Base-by-base conservation (phyloP, 2,329 filamentous ascomycete genomes). In the Capronia americana region DNA sequence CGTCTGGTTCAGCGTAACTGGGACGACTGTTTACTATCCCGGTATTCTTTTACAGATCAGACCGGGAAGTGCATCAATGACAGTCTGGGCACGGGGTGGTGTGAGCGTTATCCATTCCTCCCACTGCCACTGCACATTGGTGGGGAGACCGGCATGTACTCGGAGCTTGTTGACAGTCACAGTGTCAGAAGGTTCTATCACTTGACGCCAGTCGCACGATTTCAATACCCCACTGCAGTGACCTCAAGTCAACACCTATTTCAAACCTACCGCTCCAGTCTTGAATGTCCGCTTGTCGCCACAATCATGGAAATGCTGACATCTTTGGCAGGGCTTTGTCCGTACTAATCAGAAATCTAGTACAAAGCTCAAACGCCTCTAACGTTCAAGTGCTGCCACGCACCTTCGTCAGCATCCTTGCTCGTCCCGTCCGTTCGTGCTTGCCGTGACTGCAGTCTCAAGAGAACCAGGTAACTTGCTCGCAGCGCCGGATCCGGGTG, bases 1-100 rank as follows among this genome's bases (percentile, higher is more conserved):
- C 50, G 20, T 50, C 57, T 17, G 63, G 56, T 46, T 56, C 53
- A 41, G 53, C 61, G 50, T 63, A 59, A 66, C 8, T 26, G 48
- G 20, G 6, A 24, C 8, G 11, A n/a, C 57, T 8, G 17, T 4
- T 26, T n/a, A 51, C 28, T 24, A 59, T 38, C 30, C 28, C 24
- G 23, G 48, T 41, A 30, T 32, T 54, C 26, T 23, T 53, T 54
- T 53, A 24, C 46, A 28, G 28, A 38, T 30, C 17, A 28, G 51
- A 38, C 30, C 23, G 46, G 8, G 24, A 50, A 6, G 24, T 50
- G 28, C 28, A 14, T 32, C 17, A 23, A 53, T 53, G 41, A 54
- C 48, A 30, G 24, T 32, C 32, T 38, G 28, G 28, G 46, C 48
- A 54, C 8, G 10, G 17, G 11, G 11, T 34, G 3, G 44, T n/a